Percentiles rank a stretch among this genome's conserved stretches.
phyloP scores from a whole-genome alignment of 192 early-diverging fungal genomes.

The Gaertneriomyces sp. region DNA sequence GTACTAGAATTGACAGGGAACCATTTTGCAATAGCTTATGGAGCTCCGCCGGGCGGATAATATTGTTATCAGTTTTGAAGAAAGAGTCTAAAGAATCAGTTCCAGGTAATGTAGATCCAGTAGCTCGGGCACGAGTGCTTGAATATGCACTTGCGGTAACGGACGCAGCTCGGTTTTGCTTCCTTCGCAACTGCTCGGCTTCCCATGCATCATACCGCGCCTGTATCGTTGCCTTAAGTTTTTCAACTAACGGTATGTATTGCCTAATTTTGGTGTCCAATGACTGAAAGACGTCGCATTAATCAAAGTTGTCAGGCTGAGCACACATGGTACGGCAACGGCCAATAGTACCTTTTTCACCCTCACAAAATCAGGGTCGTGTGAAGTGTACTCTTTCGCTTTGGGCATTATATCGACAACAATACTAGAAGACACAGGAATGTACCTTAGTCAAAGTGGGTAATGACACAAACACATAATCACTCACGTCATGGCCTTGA shows the following conservation, averaged over 20 bases:
- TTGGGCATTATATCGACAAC: slow-evolving; percentile 35
- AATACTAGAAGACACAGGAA: slow-evolving; percentile 27
- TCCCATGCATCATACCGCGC: not conserved
- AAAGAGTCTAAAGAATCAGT: not conserved
- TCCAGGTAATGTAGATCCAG: not conserved
- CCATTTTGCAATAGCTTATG: slow-evolving; percentile 13
- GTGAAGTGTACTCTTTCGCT: slow-evolving; percentile 27
- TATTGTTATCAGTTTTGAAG: slow-evolving; percentile 8
- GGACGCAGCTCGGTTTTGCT: slow-evolving; percentile 1
- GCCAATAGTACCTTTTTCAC: not conserved
- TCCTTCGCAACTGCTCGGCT: not conserved
- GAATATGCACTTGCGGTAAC: not conserved
- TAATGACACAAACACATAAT: not conserved
- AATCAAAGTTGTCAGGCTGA: not conserved
- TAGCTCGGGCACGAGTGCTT: not conserved
- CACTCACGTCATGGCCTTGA: slow-evolving; percentile 15
- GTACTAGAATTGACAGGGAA: slow-evolving; percentile 45
- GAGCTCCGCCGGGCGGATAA: slow-evolving; percentile 25
- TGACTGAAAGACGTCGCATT: not conserved
- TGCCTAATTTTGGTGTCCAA: slow-evolving; percentile 12
- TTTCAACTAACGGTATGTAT: slow-evolving; percentile 26
- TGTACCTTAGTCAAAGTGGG: not conserved
- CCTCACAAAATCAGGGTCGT: slow-evolving; percentile 19
- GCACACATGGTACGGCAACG: not conserved
- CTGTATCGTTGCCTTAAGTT: slow-evolving; percentile 28